Evolutionary conservation across 495 filamentous ascomycete genomes (phyloP), one percentile per base, ranked within the genome.

Genomic region (Neurospora intermedia): DNA sequence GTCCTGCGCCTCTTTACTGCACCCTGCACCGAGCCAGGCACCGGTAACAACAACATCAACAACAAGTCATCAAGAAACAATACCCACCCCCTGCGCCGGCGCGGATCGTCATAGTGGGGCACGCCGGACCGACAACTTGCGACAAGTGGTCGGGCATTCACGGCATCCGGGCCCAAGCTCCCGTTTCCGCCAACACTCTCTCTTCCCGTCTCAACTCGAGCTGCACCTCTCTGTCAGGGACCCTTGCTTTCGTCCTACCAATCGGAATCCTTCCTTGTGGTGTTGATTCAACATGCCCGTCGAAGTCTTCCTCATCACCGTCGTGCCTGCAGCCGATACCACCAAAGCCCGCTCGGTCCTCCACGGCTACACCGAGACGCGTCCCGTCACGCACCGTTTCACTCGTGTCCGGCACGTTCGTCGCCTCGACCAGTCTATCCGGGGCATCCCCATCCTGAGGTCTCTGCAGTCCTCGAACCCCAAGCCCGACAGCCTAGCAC

Each of bases 301-400:
- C 75, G 85, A 87, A 69, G 77, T 85, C 18, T 84, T 85, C 69
- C 76, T 86, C 62, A 81, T 82, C 1, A 79, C 81, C 2, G 69
- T 80, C 13, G 80, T 85, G 35, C 71, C 73, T 16, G 79, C 81
- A 20, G 69, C 40, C 39, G 81, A 84, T 41, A 78, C 80, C 35
- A 23, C 72, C 6, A 82, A 77, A 73, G 81, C 84, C 3, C 79
- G 80, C 11, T 78, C 82, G 0, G 72, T 87, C 10, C 69, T 87
- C 2, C 74, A 79, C 38, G 85, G 85, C 18, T 69, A 84, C 66
- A 81, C 81, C 4, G 82, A 82, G 71, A 83, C 80, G 76, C 75
- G 74, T 27, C 79, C 83, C 45, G 54, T 66, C 54, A 81, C 77
- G 3, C 82, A 79, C 39, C 72, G 74, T 0, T 70, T 81, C 70